These are phyloP conservation scores for Chalaropsis ovoidea DNA, from an alignment of 2,329 filamentous ascomycete genomes.

Conservation along the genomic window DNA sequence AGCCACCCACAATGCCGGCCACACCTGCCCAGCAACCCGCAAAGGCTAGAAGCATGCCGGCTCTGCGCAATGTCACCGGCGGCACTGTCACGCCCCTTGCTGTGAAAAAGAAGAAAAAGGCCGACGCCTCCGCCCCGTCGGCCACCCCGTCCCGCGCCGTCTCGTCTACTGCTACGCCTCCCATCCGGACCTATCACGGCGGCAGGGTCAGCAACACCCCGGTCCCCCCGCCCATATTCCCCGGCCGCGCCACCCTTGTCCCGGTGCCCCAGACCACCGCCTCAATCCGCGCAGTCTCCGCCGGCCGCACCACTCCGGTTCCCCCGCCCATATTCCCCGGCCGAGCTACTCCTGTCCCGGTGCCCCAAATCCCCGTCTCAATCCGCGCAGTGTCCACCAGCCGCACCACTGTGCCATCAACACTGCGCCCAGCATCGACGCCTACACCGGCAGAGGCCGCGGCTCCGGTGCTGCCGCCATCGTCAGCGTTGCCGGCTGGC, in stretches of 20 bases:
- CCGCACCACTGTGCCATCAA: not conserved
- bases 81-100: slow-evolving; percentile 18
- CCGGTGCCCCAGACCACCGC: slow-evolving; percentile 10
- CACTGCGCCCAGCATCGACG: not conserved
- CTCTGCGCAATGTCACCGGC: slow-evolving; percentile 11
- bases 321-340: slow-evolving; percentile 14
- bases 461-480: not conserved
- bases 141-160: not conserved
- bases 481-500: not conserved
- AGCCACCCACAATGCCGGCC: not conserved
- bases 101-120: slow-evolving; percentile 19
- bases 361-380: slow-evolving; percentile 5
- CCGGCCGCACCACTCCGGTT: slow-evolving; percentile 24
- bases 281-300: not conserved
- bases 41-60: not conserved
- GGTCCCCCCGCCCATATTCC: slow-evolving; percentile 18
- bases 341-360: slow-evolving; percentile 11
- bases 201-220: slow-evolving; percentile 23
- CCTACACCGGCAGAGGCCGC: not conserved
- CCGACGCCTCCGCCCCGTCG: slow-evolving; percentile 9
- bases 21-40: not conserved
- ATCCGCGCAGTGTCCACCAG: not conserved
- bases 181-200: slow-evolving; percentile 19
- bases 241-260: slow-evolving; percentile 4
- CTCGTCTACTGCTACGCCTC: slow-evolving; percentile 18